Conservation (phyloP, 331 rosid species). For the Quercus lobata region DNA sequence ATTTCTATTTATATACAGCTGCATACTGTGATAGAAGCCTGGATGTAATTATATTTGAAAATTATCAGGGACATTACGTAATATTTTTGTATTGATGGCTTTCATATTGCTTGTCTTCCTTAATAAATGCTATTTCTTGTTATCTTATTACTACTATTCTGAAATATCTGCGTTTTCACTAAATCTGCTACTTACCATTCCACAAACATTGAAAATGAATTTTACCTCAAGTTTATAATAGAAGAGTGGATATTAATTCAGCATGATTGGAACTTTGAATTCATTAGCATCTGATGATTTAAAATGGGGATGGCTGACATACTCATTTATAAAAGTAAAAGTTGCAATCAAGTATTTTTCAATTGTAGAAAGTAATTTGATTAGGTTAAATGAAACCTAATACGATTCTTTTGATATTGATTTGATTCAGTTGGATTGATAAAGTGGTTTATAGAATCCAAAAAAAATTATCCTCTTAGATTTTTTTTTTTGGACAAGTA, state of each 20-base stretch:
- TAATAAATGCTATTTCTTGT: too few relatives aligned
- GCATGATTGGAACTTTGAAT: neutral
- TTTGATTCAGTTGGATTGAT: neutral
- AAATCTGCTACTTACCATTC: too few relatives aligned
- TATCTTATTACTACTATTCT: too few relatives aligned
- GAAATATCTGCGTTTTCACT: too few relatives aligned
- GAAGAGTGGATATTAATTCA: too few relatives aligned
- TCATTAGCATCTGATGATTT: neutral
- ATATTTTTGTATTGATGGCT: neutral
- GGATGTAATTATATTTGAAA: neutral
- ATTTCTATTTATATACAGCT: neutral
- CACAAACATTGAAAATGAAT: too few relatives aligned
- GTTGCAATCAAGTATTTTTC: neutral
- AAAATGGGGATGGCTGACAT: neutral
- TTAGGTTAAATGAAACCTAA: neutral
- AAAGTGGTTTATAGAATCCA: neutral
- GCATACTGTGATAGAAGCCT: neutral
- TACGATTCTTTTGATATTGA: neutral
- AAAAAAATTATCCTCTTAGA: too few relatives aligned
- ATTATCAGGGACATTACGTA: neutral
- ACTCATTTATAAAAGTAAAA: too few relatives aligned
- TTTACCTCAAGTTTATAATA: too few relatives aligned
- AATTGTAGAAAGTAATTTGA: neutral
- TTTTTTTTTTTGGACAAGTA: too few relatives aligned
- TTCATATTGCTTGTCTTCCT: neutral